Evolutionary conservation across 2,329 filamentous ascomycete genomes (phyloP), one percentile per base, ranked within the genome.

Genomic region (Pyrenophora seminiperda): DNA sequence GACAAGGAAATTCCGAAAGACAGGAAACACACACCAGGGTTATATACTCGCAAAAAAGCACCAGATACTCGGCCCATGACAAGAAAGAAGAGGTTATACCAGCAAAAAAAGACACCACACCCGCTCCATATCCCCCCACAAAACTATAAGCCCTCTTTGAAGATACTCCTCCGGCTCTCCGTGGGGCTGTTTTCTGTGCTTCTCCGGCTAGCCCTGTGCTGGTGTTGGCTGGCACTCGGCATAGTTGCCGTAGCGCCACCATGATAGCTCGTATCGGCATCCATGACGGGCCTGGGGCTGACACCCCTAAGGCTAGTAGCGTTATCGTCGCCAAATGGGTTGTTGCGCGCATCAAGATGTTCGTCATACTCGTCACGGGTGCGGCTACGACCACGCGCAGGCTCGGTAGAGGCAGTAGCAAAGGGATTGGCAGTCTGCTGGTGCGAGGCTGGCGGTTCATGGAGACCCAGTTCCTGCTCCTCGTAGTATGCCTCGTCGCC

Each of bases 401-500:
- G 65, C 41, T 73, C 72, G 56, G 62, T 67, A 20, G 49, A 45
- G 13, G 49, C 47, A 2, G 42, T 50, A 3, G 54, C 62, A 49
- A 65, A 66, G 1, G 63, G 61, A 38, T 68, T 71, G 44, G 56
- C 73, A 75, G 31, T 67, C 75, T 34, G 74, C 73, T 30, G 41
- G 73, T 75, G 7, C 15, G 42, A 44, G 6, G 42, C 31, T 70
- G 66, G 67, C 33, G 75, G 74, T 56, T 77, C 73, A 41, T 75
- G 79, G 29, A 83, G 67, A 0, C 86, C 87, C 4, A 91, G 76
- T 72, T 91, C 89, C 66, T 89, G 84, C 74, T 90, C 88, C 69
- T 93, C 90, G 66, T 90, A 87, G 72, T 90, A 90, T 14, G 86
- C 83, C 71, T 92, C 89, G 61, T 85, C 80, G 50, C 88, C 89